These are phyloP conservation scores for Solanum hybrid DNA, from an alignment of 305 asterid genomes.

Conservation along the genomic window DNA sequence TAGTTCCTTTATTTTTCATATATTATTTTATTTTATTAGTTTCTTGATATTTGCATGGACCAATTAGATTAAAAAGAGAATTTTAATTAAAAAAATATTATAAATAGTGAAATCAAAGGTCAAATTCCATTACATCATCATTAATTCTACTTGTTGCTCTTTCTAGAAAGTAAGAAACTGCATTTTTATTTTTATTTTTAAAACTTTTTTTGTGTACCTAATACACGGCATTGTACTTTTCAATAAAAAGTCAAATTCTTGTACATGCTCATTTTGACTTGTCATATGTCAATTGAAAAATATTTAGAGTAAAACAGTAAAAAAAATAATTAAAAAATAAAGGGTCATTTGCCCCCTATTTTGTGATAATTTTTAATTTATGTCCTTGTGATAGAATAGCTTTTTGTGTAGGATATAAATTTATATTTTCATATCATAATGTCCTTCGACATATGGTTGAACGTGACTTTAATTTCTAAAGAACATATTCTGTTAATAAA, in stretches of 20 bases:
- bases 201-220: conserved; percentile 27
- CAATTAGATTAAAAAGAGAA: neutral
- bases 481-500: neutral
- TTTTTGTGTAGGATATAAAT: neutral
- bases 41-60: neutral
- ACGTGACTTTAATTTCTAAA: neutral
- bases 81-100: neutral
- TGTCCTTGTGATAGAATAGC: neutral
- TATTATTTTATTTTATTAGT: neutral
- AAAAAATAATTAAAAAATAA: neutral
- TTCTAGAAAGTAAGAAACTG: neutral
- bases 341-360: neutral
- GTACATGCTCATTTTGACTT: conserved; percentile 1
- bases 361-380: neutral
- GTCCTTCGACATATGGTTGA: neutral
- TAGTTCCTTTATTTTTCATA: neutral
- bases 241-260: conserved; percentile 26
- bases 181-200: too few relatives aligned
- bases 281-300: neutral
- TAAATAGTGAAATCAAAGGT: conserved; percentile 16
- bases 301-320: neutral
- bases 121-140: conserved; percentile 50
- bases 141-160: neutral
- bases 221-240: conserved; percentile 22
- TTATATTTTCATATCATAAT: neutral